These are phyloP conservation scores for Tetradesmus obliquus DNA, from an alignment of 139 green algal genomes.

Conservation along the genomic window DNA sequence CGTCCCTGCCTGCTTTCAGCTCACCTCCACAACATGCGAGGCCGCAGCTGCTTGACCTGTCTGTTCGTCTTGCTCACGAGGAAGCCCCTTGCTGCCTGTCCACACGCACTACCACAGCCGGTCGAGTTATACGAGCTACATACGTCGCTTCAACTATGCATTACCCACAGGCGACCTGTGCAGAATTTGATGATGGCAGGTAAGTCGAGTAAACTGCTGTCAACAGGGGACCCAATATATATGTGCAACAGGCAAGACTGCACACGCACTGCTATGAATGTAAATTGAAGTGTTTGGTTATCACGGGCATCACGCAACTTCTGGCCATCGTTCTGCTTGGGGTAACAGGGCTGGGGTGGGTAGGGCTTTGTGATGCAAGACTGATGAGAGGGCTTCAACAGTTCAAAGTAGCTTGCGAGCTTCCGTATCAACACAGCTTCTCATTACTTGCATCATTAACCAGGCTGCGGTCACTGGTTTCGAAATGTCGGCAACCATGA, in stretches of 20 bases:
- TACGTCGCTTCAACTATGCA: neutral
- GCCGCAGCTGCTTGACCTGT: neutral
- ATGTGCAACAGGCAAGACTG: neutral
- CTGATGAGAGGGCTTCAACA: too few relatives aligned
- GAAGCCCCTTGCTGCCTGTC: neutral
- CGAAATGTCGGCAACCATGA: too few relatives aligned
- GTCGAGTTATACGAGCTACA: neutral
- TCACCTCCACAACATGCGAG: neutral
- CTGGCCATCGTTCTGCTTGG: too few relatives aligned
- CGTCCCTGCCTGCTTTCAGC: neutral
- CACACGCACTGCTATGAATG: neutral
- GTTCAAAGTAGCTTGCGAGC: too few relatives aligned
- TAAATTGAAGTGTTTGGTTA: too few relatives aligned
- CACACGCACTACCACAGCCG: neutral
- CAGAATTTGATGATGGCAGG: neutral
- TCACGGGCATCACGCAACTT: too few relatives aligned
- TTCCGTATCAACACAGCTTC: too few relatives aligned
- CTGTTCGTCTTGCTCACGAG: neutral
- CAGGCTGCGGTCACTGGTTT: too few relatives aligned
- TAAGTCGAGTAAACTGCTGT: slow-evolving; percentile 1
- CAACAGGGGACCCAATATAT: neutral
- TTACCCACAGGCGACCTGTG: neutral
- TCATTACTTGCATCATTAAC: too few relatives aligned
- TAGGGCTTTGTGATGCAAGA: too few relatives aligned
- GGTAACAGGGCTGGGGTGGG: too few relatives aligned